phyloP scores from a whole-genome alignment of 495 filamentous ascomycete species.

The Talaromyces adpressus region DNA sequence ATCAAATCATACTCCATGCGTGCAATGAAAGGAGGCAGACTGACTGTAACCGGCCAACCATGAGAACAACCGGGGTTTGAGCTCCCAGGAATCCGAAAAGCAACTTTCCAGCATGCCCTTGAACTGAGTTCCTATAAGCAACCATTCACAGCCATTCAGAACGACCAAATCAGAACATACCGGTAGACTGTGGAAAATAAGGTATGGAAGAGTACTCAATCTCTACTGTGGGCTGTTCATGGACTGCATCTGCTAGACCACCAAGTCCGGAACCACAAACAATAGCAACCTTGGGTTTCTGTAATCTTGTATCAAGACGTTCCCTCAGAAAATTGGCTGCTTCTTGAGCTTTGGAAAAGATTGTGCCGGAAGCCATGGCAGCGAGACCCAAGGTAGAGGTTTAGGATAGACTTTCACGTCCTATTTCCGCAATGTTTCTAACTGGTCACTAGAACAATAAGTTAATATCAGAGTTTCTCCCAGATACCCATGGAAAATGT shows the following conservation, averaged over 20 bases:
- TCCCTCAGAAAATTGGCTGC: constrained; percentile 29
- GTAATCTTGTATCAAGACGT: constrained; percentile 36
- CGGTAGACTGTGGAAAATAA: constrained; percentile 57
- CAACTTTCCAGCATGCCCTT: constrained; percentile 68
- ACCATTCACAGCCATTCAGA: not conserved
- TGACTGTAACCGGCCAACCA: constrained; percentile 71
- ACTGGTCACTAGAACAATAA: not conserved
- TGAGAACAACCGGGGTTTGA: constrained; percentile 56
- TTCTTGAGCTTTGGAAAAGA: constrained; percentile 32
- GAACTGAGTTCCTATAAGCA: constrained; percentile 31
- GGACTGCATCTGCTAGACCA: constrained; percentile 55
- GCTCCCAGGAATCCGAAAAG: constrained; percentile 59
- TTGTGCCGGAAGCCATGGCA: constrained; percentile 5
- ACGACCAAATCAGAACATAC: constrained; percentile 32
- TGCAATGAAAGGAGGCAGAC: constrained; percentile 20
- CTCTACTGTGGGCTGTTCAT: constrained; percentile 45
- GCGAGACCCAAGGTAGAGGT: not conserved
- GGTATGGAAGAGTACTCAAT: constrained; percentile 58
- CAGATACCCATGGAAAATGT: not conserved
- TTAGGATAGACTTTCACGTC: not conserved
- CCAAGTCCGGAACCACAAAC: constrained; percentile 71
- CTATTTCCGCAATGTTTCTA: not conserved
- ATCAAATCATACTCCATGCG: not conserved
- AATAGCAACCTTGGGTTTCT: constrained; percentile 55
- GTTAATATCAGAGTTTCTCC: not conserved